phyloP scores from a whole-genome alignment of 2,329 filamentous ascomycete species.

The Fusarium hostae region DNA sequence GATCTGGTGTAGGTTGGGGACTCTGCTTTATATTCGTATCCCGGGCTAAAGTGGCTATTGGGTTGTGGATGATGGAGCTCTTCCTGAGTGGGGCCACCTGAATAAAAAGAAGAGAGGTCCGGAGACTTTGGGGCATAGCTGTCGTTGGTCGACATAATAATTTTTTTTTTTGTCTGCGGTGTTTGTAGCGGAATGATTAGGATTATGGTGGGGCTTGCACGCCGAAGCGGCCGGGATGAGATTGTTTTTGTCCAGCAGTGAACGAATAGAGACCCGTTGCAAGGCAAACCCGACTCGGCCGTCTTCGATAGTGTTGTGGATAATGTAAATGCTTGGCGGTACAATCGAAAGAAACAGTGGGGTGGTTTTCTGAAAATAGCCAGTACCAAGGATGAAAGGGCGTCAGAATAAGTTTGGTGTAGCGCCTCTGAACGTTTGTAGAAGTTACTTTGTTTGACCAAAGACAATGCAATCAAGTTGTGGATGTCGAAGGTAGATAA shows the following conservation, averaged over 20 bases:
- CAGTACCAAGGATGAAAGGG: constrained; percentile 1
- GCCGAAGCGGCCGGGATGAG: constrained; percentile 30
- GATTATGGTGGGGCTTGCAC: constrained; percentile 39
- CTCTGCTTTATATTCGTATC: constrained; percentile 51
- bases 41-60: constrained; percentile 43
- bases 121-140: constrained; percentile 68
- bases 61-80: constrained; percentile 48
- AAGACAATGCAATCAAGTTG: background rate
- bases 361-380: constrained; percentile 15
- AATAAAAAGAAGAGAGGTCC: constrained; percentile 67
- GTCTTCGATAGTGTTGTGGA: constrained; percentile 24
- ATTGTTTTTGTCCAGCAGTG: constrained; percentile 21
- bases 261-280: constrained; percentile 18
- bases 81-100: constrained; percentile 53
- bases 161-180: constrained; percentile 38
- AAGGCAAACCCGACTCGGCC: constrained; percentile 7
- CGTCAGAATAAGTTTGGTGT: constrained; percentile 6
- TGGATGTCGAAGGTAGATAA: background rate
- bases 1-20: constrained; percentile 44
- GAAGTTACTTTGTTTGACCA: background rate
- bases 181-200: constrained; percentile 26
- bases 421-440: constrained; percentile 1
- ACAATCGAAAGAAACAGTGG: constrained; percentile 18
- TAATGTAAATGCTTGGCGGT: constrained; percentile 24
- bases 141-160: constrained; percentile 60